Percentiles rank a stretch among this genome's conserved stretches.
phyloP scores from a whole-genome alignment of 129 eudicot species.

The Pittosporum tobira region DNA sequence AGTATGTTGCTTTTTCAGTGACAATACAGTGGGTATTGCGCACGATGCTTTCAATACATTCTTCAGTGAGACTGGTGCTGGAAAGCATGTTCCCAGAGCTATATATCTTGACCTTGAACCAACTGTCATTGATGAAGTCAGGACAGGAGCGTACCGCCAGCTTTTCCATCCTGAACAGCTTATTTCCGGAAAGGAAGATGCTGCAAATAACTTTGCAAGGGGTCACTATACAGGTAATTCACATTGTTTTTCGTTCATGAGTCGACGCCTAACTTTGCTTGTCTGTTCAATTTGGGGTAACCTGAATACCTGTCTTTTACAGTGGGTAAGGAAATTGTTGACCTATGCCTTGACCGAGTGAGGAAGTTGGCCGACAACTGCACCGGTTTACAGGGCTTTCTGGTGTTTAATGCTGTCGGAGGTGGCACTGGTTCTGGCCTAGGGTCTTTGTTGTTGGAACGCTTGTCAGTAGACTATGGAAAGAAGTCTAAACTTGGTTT shows the following conservation, averaged over 20 bases:
- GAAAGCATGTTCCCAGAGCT: constrained; percentile 13
- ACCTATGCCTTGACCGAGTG: constrained; percentile 30
- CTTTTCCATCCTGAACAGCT: constrained; percentile 16
- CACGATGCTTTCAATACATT: constrained; percentile 12
- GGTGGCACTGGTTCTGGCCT: constrained; percentile 37
- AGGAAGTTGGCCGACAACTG: constrained; percentile 32
- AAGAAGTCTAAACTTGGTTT: constrained; percentile 35
- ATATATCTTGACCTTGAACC: constrained; percentile 14
- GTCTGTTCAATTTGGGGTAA: background rate
- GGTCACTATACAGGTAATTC: constrained; percentile 9
- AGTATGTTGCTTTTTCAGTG: constrained; percentile 5
- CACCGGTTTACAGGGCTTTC: constrained; percentile 32
- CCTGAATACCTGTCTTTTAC: background rate
- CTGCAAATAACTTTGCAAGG: constrained; percentile 8
- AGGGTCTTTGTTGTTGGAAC: constrained; percentile 28
- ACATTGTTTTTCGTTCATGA: background rate
- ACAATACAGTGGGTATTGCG: constrained; percentile 9
- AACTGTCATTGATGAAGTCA: constrained; percentile 10
- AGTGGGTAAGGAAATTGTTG: constrained; percentile 38
- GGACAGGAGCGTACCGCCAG: constrained; percentile 10
- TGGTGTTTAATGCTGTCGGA: constrained; percentile 35
- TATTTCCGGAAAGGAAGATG: constrained; percentile 10
- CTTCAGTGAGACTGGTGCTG: constrained; percentile 8
- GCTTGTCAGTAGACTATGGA: constrained; percentile 34
- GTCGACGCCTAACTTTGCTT: background rate